Evolutionary conservation across 768 basidiomycete species (phyloP).

Genomic region (Lactifluus pinguis): DNA sequence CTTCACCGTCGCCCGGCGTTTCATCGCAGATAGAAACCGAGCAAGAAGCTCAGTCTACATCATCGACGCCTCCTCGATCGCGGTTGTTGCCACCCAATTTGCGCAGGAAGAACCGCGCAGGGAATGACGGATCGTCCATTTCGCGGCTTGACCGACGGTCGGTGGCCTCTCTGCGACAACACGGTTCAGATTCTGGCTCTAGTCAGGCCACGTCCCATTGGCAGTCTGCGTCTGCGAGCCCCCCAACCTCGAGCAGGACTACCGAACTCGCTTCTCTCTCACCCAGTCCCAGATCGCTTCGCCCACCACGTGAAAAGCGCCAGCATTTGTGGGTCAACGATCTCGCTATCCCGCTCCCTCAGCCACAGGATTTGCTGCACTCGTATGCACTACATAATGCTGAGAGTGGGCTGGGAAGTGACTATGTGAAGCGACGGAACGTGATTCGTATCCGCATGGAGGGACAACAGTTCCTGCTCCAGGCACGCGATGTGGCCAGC

Average conservation of each 20-base stretch:
- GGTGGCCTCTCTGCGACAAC: constrained; percentile 13
- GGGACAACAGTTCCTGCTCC: constrained; percentile 94
- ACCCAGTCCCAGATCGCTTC: background rate
- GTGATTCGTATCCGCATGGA: constrained; percentile 88
- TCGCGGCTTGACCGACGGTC: constrained; percentile 2
- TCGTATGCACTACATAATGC: constrained; percentile 81
- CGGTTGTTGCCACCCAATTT: constrained; percentile 14
- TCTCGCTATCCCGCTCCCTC: constrained; percentile 32
- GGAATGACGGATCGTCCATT: background rate
- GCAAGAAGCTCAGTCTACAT: background rate
- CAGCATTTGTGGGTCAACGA: constrained; percentile 15
- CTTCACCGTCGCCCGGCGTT: background rate
- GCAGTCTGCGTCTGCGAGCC: background rate
- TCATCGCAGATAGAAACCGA: background rate
- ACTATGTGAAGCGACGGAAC: constrained; percentile 89
- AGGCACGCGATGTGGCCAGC: constrained; percentile 71
- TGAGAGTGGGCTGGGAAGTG: constrained; percentile 90
- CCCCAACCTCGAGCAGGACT: background rate
- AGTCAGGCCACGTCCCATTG: background rate
- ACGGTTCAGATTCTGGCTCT: background rate
- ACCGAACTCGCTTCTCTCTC: background rate
- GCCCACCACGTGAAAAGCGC: background rate
- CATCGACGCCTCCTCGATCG: background rate
- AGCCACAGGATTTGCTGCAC: constrained; percentile 46
- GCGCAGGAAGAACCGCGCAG: constrained; percentile 4